Percentiles rank a stretch among this genome's conserved stretches.
Conservation (phyloP, 106 monocot species). For the Acorus gramineus region DNA sequence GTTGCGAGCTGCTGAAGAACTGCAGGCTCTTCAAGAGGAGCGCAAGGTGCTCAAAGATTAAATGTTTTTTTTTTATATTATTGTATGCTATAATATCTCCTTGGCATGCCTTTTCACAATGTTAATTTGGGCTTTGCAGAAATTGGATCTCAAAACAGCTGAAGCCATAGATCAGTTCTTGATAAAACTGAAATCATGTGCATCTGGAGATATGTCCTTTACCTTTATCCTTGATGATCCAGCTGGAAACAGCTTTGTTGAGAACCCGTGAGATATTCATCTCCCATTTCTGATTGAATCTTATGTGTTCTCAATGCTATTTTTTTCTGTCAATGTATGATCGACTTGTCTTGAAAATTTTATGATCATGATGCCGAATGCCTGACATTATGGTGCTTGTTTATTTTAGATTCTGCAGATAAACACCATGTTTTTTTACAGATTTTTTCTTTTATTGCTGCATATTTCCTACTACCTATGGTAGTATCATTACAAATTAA, state of each 20-base stretch:
- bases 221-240: slow-evolving; percentile 95
- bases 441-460: no score
- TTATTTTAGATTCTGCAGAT: no score
- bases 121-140: slow-evolving; percentile 40
- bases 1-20: slow-evolving; percentile 65
- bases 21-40: slow-evolving; percentile 84
- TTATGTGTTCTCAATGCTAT: not conserved
- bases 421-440: no score
- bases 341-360: no score
- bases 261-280: slow-evolving; percentile 71
- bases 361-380: no score
- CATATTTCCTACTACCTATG: no score
- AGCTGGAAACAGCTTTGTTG: slow-evolving; percentile 92
- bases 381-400: no score
- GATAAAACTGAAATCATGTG: slow-evolving; percentile 61
- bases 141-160: slow-evolving; percentile 69
- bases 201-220: slow-evolving; percentile 55
- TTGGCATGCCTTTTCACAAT: not conserved
- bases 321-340: not conserved
- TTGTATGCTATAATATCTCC: not conserved
- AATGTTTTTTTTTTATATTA: not conserved
- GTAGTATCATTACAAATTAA: no score
- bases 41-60: slow-evolving; percentile 46
- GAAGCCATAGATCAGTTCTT: slow-evolving; percentile 92
- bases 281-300: no score